Evolutionary conservation across 2,329 filamentous ascomycete genomes (phyloP), one percentile per base, ranked within the genome.

Genomic region (Aspergillus pseudotamarii): DNA sequence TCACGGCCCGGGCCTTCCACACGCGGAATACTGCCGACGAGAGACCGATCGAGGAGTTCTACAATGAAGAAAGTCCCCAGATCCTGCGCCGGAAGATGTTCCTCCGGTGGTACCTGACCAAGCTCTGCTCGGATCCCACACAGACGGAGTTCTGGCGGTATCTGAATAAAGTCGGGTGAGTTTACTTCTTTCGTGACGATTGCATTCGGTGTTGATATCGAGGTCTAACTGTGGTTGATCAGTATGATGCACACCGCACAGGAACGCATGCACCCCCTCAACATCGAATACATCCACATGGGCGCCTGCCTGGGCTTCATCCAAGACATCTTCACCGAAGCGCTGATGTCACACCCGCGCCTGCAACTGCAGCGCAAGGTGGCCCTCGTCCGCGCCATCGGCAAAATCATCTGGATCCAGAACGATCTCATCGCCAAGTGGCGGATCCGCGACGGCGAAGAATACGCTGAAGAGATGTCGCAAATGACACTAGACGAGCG

Each of bases 351-450:
- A 4, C 84, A 93, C 71, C 90, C 90, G 1, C 85, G 85, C 3
- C 81, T 95, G 43, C 83, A 85, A 43, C 83, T 91, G 70, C 82
- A 84, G 62, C 85, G 86, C 77, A 94, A 94, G 79, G 88, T 90
- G 21, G 89, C 86, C 26, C 84, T 94, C 5, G 84, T 94, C 54
- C 91, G 90, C 74, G 91, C 92, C 0, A 82, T 94, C 26, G 88
- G 88, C 66, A 94, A 95, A 76, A 88, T 94, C 30, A 89, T 94
- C 67, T 94, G 91, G 91, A 93, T 94, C 68, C 92, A 94, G 78
- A 94, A 94, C 73, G 91, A 94, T 76, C 83, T 94, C 34, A 91
- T 94, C 75, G 90, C 91, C n/a, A 91, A 90, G 75, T 94, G 91
- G 89, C 91, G 93, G 71, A 86, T 91, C 41, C 83, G 85, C 38